Base-by-base conservation (phyloP, 176 grass and related monocot species). In the Phoenix roebelenii region DNA sequence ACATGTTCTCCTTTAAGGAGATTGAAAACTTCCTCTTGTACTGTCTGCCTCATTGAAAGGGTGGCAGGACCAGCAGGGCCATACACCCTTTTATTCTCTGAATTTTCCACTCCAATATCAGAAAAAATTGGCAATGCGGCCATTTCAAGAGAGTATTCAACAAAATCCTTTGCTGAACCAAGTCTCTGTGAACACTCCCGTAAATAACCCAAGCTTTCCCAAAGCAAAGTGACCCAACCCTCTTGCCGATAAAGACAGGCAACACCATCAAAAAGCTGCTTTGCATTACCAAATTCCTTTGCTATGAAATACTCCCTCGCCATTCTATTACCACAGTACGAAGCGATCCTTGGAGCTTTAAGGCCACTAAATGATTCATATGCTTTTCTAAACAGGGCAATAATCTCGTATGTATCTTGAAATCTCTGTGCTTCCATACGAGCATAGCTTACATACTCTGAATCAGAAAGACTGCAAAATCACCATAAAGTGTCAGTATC, bases 401-500 rank as follows among this genome's bases (percentile, higher is more conserved):
- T 85, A 64, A 98, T 98, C 77, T 98, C 93, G 2, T 98, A 92
- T 65, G 83, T 80, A 85, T 98, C 87, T 83, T 98, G 93, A 75
- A 88, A 92, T 75, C 93, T 84, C 75, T 85, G 87, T 75, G 84
- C 93, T 73, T 98, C 93, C 64, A 81, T 81, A 68, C 85, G 61
- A 59, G 93, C 84, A 78, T 89, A 98, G 70, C 79, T 76, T 49
- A 79, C 76, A 59, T 85, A 98, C 77, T 98, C 93, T 52, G 72
- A 66, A 80, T 98, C 93, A 80, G 93, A 88, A 72, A 98, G 87
- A 62, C 93, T 92, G 87, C 79, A 88, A 70, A 65, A 48, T 49
- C 35, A 80, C 23, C 7, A 58, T 14, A 52, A 61, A 55, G 63
- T 28, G 51, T 82, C 61, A 82, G 58, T 72, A 84, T 39, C 63